phyloP scores from a whole-genome alignment of 768 basidiomycete genomes.

The Pisolithus marmoratus region DNA sequence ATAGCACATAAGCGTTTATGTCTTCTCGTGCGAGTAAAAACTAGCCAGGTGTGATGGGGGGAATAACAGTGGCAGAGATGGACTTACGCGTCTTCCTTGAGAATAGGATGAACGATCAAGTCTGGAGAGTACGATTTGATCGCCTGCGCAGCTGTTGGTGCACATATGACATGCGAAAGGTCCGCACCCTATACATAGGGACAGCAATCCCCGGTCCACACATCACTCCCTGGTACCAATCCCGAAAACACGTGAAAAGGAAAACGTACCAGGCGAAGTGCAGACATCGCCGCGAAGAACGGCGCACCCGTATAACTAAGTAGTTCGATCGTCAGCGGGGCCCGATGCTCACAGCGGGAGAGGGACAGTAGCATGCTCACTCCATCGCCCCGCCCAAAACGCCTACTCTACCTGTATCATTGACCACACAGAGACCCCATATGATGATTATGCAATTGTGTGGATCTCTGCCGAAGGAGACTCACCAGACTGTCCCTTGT shows the following conservation, averaged over 20 bases:
- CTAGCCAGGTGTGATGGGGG: not conserved
- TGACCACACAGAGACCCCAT: too few relatives aligned
- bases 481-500: conserved; percentile 92
- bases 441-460: not conserved
- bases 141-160: conserved; percentile 82
- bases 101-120: conserved; percentile 93
- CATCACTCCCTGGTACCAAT: not conserved
- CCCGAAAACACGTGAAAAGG: not conserved
- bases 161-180: conserved; percentile 95
- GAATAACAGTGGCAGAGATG: not conserved
- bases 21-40: not conserved
- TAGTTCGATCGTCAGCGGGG: not conserved
- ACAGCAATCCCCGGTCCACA: not conserved
- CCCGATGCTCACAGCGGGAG: not conserved
- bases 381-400: conserved; percentile 92
- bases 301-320: conserved; percentile 93
- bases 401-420: conserved; percentile 69
- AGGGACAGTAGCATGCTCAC: conserved; percentile 41
- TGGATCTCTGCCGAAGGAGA: not conserved
- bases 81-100: conserved; percentile 61
- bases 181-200: conserved; percentile 66
- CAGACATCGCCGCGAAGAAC: conserved; percentile 90
- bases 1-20: not conserved
- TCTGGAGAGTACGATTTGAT: conserved; percentile 98
- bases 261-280: conserved; percentile 64